Percentiles rank a stretch among this genome's conserved stretches.
Evolutionary conservation across 1,284 basidiomycete genomes (phyloP).

Genomic region (Marasmius fiardii): DNA sequence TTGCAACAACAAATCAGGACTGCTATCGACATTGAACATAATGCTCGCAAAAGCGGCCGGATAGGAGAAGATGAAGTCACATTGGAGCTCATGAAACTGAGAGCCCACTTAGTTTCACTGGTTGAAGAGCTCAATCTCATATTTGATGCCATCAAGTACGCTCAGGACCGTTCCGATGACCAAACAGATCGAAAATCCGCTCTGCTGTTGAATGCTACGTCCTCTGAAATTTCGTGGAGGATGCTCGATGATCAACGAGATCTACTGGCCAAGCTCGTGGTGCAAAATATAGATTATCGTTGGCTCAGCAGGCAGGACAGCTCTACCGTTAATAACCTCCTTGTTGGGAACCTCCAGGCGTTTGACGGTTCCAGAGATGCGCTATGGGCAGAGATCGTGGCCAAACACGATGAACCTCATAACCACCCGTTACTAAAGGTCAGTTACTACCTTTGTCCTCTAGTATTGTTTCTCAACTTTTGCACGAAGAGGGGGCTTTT

Average conservation of each 20-base stretch:
- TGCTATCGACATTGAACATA: slow-evolving; percentile 59
- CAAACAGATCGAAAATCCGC: slow-evolving; percentile 78
- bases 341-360: slow-evolving; percentile 78
- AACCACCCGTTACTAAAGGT: slow-evolving; percentile 71
- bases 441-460: slow-evolving; percentile 17
- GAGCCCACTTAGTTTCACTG: slow-evolving; percentile 74
- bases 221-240: slow-evolving; percentile 89
- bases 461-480: slow-evolving; percentile 8
- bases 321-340: slow-evolving; percentile 79
- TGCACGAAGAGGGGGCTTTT: slow-evolving; percentile 58
- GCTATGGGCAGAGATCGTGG: slow-evolving; percentile 86
- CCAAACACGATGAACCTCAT: slow-evolving; percentile 66
- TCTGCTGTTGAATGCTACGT: slow-evolving; percentile 77
- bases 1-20: slow-evolving; percentile 77
- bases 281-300: slow-evolving; percentile 77
- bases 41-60: slow-evolving; percentile 38
- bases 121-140: slow-evolving; percentile 83
- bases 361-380: slow-evolving; percentile 88
- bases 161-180: slow-evolving; percentile 74
- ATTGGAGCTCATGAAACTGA: slow-evolving; percentile 65
- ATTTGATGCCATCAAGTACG: slow-evolving; percentile 86
- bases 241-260: slow-evolving; percentile 81
- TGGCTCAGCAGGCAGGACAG: slow-evolving; percentile 91
- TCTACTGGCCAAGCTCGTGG: slow-evolving; percentile 83
- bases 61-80: slow-evolving; percentile 43